A percentile compares a stretch with the other conserved stretches of the same genome.
Evolutionary conservation across 1,284 basidiomycete species (phyloP).

Genomic region (Xerocomus nothofagi): DNA sequence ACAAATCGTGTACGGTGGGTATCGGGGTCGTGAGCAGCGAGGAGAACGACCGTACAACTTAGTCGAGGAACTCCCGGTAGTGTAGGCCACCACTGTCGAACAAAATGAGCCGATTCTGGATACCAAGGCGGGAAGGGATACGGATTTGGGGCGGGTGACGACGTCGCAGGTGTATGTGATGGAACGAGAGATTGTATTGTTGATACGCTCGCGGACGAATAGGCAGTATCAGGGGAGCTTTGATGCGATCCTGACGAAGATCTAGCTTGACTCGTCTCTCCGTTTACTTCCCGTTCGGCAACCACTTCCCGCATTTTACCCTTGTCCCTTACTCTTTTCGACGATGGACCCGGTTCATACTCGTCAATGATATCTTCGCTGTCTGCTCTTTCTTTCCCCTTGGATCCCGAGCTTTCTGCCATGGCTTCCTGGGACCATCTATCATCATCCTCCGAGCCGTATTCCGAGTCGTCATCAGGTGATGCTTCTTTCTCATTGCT

Average conservation of each 20-base stretch:
- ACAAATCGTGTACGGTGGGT: conserved; percentile 61
- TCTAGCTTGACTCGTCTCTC: conserved; percentile 4
- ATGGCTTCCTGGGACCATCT: conserved; percentile 24
- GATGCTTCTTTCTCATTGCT: background rate
- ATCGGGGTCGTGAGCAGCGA: conserved; percentile 56
- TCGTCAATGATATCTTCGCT: conserved; percentile 15
- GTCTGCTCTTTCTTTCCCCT: conserved; percentile 29
- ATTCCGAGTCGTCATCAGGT: conserved; percentile 10
- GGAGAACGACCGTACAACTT: conserved; percentile 70
- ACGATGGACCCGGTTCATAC: conserved; percentile 8
- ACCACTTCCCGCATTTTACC: conserved; percentile 26
- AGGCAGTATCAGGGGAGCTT: background rate
- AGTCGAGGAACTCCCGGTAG: conserved; percentile 57
- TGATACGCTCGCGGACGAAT: conserved; percentile 10
- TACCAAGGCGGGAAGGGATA: conserved; percentile 63
- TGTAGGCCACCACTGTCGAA: conserved; percentile 76
- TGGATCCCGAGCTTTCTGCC: conserved; percentile 18
- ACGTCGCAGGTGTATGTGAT: background rate
- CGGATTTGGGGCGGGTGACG: conserved; percentile 39
- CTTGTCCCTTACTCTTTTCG: conserved; percentile 18
- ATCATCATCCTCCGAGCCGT: conserved; percentile 24
- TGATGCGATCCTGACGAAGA: conserved; percentile 16
- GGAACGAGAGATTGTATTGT: background rate
- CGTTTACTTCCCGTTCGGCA: conserved; percentile 9
- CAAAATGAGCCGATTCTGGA: conserved; percentile 71